Conservation (phyloP, 805 yeast species). For the Saccharomycopsis fodiens region DNA sequence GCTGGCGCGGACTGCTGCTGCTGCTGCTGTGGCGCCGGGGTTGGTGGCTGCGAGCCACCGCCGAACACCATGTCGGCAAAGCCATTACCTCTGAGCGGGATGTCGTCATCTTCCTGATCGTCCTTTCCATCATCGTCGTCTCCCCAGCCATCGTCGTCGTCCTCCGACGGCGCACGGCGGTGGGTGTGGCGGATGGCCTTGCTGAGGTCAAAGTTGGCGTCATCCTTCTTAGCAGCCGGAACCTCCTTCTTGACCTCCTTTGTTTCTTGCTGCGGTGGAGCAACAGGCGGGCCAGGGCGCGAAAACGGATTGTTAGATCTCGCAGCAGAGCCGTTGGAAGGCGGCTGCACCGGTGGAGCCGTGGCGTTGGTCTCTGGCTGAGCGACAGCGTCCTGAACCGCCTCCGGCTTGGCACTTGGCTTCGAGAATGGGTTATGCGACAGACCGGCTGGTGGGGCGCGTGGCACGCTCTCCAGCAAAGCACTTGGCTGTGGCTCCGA, state of each 20-base stretch:
- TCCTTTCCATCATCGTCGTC: slow-evolving; percentile 16
- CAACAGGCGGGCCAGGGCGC: background rate
- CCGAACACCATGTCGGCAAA: slow-evolving; percentile 18
- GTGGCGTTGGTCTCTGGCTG: too few species aligned
- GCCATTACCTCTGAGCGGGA: slow-evolving; percentile 17
- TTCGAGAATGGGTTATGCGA: background rate
- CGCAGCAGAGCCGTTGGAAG: background rate
- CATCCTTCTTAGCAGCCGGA: background rate
- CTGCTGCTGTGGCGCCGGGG: slow-evolving; percentile 3
- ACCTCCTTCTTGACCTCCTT: background rate
- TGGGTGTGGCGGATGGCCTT: slow-evolving; percentile 15
- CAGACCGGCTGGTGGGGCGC: slow-evolving; percentile 1
- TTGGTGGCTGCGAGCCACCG: slow-evolving; percentile 4
- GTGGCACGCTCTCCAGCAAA: background rate
- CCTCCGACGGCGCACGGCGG: slow-evolving; percentile 3
- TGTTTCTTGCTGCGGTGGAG: background rate
- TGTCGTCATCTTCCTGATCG: slow-evolving; percentile 19
- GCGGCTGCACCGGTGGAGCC: background rate
- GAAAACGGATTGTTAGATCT: slow-evolving; percentile 2
- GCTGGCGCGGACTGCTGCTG: slow-evolving; percentile 8
- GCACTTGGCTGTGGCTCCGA: background rate
- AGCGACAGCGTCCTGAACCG: background rate
- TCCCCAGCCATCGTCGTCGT: slow-evolving; percentile 20
- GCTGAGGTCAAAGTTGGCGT: slow-evolving; percentile 14
- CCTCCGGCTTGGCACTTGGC: background rate